Percentiles rank a stretch among this genome's conserved stretches.
These are phyloP conservation scores for Solanum etuberosum DNA, from an alignment of 257 asterid genomes.

Conservation along the genomic window DNA sequence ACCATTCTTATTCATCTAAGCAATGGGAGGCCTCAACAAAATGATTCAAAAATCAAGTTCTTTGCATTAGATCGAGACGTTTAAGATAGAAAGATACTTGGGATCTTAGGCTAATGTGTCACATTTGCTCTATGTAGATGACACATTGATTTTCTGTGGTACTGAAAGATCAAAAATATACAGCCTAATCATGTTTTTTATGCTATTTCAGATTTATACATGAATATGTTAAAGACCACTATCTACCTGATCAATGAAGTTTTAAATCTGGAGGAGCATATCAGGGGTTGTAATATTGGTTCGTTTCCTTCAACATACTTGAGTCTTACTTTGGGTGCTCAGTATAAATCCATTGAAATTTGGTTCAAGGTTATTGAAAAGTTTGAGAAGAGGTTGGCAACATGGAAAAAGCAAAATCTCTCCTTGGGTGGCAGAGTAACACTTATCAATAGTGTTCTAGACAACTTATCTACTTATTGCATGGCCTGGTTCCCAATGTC, in stretches of 20 bases:
- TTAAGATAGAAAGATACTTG: background rate
- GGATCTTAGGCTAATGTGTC: background rate
- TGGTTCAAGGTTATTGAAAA: background rate
- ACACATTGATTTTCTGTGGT: background rate
- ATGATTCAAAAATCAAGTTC: background rate
- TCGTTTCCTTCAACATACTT: background rate
- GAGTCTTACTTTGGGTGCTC: background rate
- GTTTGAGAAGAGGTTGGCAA: background rate
- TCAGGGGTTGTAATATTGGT: background rate
- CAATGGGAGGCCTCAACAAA: background rate
- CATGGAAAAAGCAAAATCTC: background rate
- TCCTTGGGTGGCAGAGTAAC: background rate
- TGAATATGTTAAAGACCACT: too few relatives aligned
- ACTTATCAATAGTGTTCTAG: background rate
- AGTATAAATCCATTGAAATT: background rate
- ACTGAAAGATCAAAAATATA: too few relatives aligned
- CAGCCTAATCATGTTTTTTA: background rate
- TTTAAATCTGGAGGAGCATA: background rate
- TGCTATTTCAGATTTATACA: background rate
- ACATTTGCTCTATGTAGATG: background rate
- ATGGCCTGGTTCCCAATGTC: background rate
- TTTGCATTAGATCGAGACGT: background rate
- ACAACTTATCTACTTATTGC: background rate
- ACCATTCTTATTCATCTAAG: background rate
- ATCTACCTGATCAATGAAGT: background rate